These are phyloP conservation scores for Emergomyces orientalis DNA, from an alignment of 2,329 filamentous ascomycete species.

Conservation along the genomic window DNA sequence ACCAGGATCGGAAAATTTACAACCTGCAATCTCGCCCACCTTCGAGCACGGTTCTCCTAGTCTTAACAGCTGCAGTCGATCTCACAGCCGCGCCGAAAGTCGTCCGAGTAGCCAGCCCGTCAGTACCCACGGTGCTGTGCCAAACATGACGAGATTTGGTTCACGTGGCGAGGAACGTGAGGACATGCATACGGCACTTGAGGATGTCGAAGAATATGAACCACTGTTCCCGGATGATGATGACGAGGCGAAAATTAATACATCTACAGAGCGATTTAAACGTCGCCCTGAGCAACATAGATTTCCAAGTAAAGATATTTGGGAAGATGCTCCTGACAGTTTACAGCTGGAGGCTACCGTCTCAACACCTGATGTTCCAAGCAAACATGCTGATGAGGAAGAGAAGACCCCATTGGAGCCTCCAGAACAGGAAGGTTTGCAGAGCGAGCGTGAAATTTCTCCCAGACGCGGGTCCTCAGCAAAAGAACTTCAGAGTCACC, in stretches of 20 bases:
- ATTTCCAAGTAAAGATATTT: slow-evolving; percentile 92
- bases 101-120: slow-evolving; percentile 56
- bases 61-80: slow-evolving; percentile 42
- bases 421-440: slow-evolving; percentile 41
- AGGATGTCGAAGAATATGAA: slow-evolving; percentile 89
- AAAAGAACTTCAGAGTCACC: slow-evolving; percentile 21
- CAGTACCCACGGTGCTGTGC: slow-evolving; percentile 51
- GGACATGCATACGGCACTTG: slow-evolving; percentile 56
- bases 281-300: slow-evolving; percentile 46
- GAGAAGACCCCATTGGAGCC: slow-evolving; percentile 34
- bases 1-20: slow-evolving; percentile 56
- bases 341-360: slow-evolving; percentile 69
- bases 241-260: slow-evolving; percentile 45
- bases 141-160: slow-evolving; percentile 45
- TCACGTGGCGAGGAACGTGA: slow-evolving; percentile 45
- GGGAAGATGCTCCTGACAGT: slow-evolving; percentile 91
- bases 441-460: slow-evolving; percentile 32
- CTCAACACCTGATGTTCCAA: slow-evolving; percentile 62
- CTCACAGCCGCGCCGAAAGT: slow-evolving; percentile 50
- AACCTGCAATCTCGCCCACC: slow-evolving; percentile 72
- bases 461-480: slow-evolving; percentile 29
- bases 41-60: slow-evolving; percentile 43
- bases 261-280: slow-evolving; percentile 47
- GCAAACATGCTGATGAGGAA: slow-evolving; percentile 29
- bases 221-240: slow-evolving; percentile 81